phyloP scores from a whole-genome alignment of 2,329 filamentous ascomycete species.

The Penicillium nordicum region DNA sequence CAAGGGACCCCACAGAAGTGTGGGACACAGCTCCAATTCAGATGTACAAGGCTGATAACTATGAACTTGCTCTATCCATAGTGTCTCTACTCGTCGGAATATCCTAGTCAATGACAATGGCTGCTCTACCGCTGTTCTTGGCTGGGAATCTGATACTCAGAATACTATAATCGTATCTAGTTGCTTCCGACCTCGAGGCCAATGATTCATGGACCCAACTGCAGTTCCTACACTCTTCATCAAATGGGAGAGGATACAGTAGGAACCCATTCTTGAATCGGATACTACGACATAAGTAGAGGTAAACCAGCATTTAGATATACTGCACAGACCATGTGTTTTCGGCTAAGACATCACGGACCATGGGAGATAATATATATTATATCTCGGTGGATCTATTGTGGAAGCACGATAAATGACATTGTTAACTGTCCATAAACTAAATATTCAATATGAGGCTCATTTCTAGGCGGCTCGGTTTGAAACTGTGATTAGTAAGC shows the following conservation, averaged over 20 bases:
- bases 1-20: background rate
- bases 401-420: background rate
- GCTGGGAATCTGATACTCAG: background rate
- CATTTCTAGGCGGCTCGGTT: background rate
- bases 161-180: background rate
- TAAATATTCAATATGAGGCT: background rate
- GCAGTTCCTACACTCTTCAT: background rate
- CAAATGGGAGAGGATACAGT: background rate
- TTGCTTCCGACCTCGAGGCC: background rate
- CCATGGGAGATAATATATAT: background rate
- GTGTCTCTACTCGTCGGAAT: background rate
- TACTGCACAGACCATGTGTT: background rate
- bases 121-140: too few species aligned
- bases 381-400: background rate
- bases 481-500: background rate
- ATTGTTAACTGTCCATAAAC: background rate
- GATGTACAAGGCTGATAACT: background rate
- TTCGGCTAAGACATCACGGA: background rate
- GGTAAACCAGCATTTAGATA: background rate
- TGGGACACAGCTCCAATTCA: background rate
- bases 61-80: background rate
- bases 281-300: too few species aligned
- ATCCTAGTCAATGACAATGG: too few species aligned
- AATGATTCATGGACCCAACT: background rate
- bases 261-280: too few species aligned